Evolutionary conservation across 2,329 filamentous ascomycete species (phyloP).

Genomic region (Ophiostoma montium): DNA sequence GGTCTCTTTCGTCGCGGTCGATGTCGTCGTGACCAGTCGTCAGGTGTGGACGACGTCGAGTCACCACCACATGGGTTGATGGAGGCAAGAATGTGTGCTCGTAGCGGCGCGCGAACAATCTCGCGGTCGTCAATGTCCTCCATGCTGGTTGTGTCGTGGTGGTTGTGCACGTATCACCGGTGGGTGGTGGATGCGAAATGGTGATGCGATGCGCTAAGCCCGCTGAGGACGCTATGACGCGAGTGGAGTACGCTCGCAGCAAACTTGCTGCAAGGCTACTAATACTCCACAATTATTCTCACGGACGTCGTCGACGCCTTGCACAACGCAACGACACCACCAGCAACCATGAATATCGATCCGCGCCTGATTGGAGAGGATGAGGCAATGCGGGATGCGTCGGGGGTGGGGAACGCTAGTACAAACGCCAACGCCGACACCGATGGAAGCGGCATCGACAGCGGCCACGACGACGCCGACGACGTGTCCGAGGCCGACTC

Average conservation of each 20-base stretch:
- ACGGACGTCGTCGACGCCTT: too few relatives aligned
- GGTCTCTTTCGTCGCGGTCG: not conserved
- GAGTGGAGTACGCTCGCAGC: too few relatives aligned
- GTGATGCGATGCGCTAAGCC: not conserved
- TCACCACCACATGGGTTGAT: constrained; percentile 25
- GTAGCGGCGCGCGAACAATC: constrained; percentile 16
- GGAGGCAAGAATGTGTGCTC: constrained; percentile 36
- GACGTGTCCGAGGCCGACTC: constrained; percentile 26
- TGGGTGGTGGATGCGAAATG: too few relatives aligned
- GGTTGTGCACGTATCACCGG: not conserved
- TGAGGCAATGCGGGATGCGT: not conserved
- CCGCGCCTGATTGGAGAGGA: not conserved
- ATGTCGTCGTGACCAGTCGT: not conserved
- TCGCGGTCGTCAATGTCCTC: constrained; percentile 9
- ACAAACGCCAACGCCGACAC: constrained; percentile 3
- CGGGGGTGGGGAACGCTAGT: not conserved
- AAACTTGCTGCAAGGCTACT: too few relatives aligned
- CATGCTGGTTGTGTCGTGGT: not conserved
- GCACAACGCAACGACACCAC: too few relatives aligned
- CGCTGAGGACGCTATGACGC: not conserved
- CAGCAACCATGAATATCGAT: not conserved
- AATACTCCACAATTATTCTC: too few relatives aligned
- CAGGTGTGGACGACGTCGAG: not conserved
- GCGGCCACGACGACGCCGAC: constrained; percentile 9
- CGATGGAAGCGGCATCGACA: not conserved